phyloP scores from a whole-genome alignment of 768 basidiomycete genomes.

The Trichaptum fuscoviolaceum region DNA sequence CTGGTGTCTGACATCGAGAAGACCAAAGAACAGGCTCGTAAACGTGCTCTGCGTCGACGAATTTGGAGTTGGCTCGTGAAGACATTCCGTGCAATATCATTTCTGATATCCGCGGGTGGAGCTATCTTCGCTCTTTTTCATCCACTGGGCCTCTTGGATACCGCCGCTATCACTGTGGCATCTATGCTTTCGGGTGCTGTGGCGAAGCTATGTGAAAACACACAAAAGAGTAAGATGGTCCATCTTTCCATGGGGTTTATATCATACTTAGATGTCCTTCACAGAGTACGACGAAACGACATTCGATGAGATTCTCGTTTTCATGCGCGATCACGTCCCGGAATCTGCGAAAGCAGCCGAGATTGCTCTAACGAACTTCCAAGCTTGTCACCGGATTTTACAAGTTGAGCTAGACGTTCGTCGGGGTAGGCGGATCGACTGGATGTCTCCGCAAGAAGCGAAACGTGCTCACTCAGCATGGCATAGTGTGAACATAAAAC shows the following conservation, averaged over 20 bases:
- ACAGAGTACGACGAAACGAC: neutral
- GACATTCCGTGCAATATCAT: neutral
- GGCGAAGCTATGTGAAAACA: neutral
- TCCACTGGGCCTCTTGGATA: neutral
- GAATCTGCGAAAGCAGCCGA: neutral
- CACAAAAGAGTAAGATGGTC: neutral
- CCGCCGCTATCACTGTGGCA: neutral
- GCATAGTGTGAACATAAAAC: neutral
- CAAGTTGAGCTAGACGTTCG: neutral
- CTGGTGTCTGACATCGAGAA: neutral
- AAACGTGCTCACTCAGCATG: neutral
- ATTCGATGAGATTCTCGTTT: neutral
- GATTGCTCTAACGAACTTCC: neutral
- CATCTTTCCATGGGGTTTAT: neutral
- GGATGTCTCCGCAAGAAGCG: neutral
- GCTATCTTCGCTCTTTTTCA: neutral
- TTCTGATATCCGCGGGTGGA: neutral
- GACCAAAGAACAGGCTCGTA: neutral
- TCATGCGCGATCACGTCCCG: neutral
- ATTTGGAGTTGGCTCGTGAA: neutral
- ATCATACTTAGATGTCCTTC: too few relatives aligned
- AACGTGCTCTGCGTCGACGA: neutral
- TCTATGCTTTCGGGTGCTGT: neutral
- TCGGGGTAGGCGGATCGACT: neutral
- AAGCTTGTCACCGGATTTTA: neutral